Conservation (phyloP, 805 yeast species). For the Ogataea neopini region DNA sequence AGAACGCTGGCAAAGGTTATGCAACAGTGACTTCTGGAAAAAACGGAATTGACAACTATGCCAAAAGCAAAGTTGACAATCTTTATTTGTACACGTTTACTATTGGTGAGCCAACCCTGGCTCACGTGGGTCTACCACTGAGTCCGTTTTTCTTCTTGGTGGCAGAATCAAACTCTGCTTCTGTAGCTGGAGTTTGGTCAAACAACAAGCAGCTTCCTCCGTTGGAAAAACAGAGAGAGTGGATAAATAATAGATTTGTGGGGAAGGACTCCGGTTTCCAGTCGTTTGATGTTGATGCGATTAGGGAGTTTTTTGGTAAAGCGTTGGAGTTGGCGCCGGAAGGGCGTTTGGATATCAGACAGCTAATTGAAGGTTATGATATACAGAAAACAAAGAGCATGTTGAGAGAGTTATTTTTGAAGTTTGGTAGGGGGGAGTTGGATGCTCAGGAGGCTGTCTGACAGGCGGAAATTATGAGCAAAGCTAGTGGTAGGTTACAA, state of each 20-base stretch:
- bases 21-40: conserved; percentile 37
- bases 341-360: conserved; percentile 10
- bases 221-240: conserved; percentile 18
- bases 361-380: conserved; percentile 4
- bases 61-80: conserved; percentile 24
- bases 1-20: conserved; percentile 20
- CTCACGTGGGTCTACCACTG: conserved; percentile 40
- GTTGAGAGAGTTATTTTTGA: conserved; percentile 6
- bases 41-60: conserved; percentile 19
- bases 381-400: neutral
- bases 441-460: neutral
- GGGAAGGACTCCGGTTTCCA: conserved; percentile 20
- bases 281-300: conserved; percentile 14
- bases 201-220: conserved; percentile 42
- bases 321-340: conserved; percentile 14
- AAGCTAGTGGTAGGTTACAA: no score
- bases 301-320: conserved; percentile 12
- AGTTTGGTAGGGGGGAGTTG: conserved; percentile 4
- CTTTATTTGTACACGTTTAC: conserved; percentile 37
- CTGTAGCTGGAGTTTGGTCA: conserved; percentile 58
- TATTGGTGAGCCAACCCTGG: conserved; percentile 43
- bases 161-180: conserved; percentile 52
- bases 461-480: neutral
- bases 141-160: conserved; percentile 48
- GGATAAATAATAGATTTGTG: conserved; percentile 18